phyloP scores from a whole-genome alignment of 129 eudicot genomes.

The Lactuca sativa region DNA sequence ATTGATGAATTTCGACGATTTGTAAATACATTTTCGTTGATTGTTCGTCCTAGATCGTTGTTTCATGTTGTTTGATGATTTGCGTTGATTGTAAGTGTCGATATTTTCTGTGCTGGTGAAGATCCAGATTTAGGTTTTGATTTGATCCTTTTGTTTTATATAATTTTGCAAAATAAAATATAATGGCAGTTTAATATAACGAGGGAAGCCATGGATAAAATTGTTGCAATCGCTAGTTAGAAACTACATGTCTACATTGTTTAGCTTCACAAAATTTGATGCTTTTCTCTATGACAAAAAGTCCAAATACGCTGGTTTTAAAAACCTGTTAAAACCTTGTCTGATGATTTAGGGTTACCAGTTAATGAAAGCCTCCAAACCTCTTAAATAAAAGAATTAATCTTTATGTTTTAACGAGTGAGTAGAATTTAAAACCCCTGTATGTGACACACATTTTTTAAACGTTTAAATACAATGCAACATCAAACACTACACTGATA shows the following conservation, averaged over 20 bases:
- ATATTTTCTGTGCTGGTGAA: constrained; percentile 9
- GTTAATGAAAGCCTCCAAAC: too few species aligned
- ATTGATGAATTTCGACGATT: constrained; percentile 12
- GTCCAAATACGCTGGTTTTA: too few species aligned
- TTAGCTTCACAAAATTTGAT: too few species aligned
- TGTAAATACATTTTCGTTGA: background rate
- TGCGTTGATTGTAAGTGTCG: background rate
- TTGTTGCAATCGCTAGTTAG: background rate
- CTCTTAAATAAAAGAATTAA: background rate
- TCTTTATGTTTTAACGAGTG: background rate
- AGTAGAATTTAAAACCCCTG: background rate
- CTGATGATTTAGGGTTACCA: too few species aligned
- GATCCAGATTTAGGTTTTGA: constrained; percentile 18
- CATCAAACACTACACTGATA: too few species aligned
- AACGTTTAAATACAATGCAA: too few species aligned
- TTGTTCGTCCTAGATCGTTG: background rate
- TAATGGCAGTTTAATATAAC: background rate
- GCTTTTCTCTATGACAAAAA: too few species aligned
- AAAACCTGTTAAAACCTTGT: too few species aligned
- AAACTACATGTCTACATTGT: background rate
- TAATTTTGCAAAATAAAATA: background rate
- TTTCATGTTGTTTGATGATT: constrained; percentile 1
- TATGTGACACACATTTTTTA: too few species aligned
- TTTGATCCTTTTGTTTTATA: background rate
- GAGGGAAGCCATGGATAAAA: background rate